Evolutionary conservation across 805 yeast genomes (phyloP), one percentile per base, ranked within the genome.

Genomic region (Lachancea quebecensis): DNA sequence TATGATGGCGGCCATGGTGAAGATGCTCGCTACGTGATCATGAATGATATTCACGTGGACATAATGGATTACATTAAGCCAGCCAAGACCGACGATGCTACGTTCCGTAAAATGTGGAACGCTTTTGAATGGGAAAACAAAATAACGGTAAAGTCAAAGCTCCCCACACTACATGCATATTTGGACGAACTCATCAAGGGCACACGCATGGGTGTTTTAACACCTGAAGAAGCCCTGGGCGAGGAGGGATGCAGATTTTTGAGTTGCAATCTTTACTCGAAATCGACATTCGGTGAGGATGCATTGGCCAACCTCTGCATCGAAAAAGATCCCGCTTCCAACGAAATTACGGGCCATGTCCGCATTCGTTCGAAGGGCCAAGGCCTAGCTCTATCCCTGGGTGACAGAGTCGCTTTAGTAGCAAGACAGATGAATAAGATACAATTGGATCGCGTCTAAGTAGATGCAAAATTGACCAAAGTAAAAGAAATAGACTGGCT

Each of bases 51-150:
- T 41, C 96, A 90, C 63, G 90, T 93, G 48, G 96, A 93, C 64
- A 86, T 93, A 44, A 87, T 93, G 89, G 98, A 93, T 67, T 93
- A 93, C 70, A 89, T 93, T 66, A 88, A 87, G 64, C 97, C 99
- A 16, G 93, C 95, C n/a, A 75, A 78, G 18, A 86, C 95, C 65
- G 71, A 89, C 12, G 98, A 91, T 68, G 79, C 81, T 38, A 84
- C 79, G 55, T 93, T 93, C 85, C 85, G 99, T 61, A 78, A 81
- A 58, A 91, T 90, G 98, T 93, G 99, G 99, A 88, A 89, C 64
- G 97, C 90, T 65, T 93, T 95, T 63, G 99, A 93, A 70, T 93
- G 99, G 99, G 99, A 93, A 68, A 93, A 93, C 72, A 93, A 93
- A 72, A 90, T 93, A 56, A 85, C 90, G 49, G 85, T 93, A 62